phyloP scores from a whole-genome alignment of 2,329 filamentous ascomycete genomes.

The Nothophoma quercina region DNA sequence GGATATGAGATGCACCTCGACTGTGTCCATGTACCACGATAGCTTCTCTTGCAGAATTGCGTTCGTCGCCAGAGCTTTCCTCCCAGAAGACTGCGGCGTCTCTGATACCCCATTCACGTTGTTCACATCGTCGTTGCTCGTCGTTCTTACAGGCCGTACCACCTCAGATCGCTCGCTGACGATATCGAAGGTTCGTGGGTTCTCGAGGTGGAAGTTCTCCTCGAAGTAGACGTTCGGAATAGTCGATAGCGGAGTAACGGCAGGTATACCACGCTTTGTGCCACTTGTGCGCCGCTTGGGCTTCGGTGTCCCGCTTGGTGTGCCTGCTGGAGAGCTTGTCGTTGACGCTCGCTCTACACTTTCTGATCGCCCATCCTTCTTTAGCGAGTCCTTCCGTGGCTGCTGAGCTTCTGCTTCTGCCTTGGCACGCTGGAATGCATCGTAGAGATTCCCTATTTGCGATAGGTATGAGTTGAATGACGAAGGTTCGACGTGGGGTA shows the following conservation, averaged over 20 bases:
- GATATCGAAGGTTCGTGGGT: slow-evolving; percentile 93
- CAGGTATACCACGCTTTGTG: slow-evolving; percentile 69
- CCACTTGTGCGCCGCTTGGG: slow-evolving; percentile 60
- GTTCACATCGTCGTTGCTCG: slow-evolving; percentile 60
- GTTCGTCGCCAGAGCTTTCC: slow-evolving; percentile 93
- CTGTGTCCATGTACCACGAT: slow-evolving; percentile 99
- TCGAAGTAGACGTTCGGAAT: slow-evolving; percentile 96
- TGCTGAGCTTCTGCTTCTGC: slow-evolving; percentile 72
- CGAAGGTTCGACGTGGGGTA: slow-evolving; percentile 78
- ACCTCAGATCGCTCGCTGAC: slow-evolving; percentile 96
- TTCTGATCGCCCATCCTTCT: slow-evolving; percentile 59
- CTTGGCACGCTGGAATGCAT: slow-evolving; percentile 85
- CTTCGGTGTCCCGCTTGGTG: slow-evolving; percentile 59
- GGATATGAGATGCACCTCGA: slow-evolving; percentile 94
- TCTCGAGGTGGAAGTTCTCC: slow-evolving; percentile 92
- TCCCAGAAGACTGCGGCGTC: slow-evolving; percentile 62
- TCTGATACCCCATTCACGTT: slow-evolving; percentile 65
- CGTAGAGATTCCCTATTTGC: slow-evolving; percentile 86
- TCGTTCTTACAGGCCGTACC: slow-evolving; percentile 68
- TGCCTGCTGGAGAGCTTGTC: slow-evolving; percentile 42
- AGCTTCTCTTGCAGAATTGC: slow-evolving; percentile 97
- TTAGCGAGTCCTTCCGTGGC: slow-evolving; percentile 55
- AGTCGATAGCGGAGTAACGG: slow-evolving; percentile 85
- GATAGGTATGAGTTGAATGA: slow-evolving; percentile 85
- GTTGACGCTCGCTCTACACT: slow-evolving; percentile 54